Conservation (phyloP, 441 rosid species). For the Pelargonium myrrhifolium region DNA sequence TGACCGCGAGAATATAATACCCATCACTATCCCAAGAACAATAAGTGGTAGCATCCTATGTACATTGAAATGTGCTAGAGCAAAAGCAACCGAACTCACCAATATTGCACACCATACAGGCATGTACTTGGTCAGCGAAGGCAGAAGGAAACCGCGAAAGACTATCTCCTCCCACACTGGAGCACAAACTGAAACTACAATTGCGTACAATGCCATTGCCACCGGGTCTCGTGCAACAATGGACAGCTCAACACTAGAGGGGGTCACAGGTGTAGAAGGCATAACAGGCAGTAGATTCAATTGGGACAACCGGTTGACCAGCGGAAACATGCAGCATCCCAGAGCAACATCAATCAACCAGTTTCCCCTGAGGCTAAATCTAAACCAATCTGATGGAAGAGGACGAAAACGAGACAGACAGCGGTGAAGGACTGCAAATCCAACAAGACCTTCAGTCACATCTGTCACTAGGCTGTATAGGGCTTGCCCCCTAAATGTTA, state of each 20-base stretch:
- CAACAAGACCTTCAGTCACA: not conserved
- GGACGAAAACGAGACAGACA: too few relatives aligned
- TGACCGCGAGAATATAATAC: not conserved
- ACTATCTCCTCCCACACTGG: constrained; percentile 6
- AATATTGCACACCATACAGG: not conserved
- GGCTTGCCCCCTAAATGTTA: not conserved
- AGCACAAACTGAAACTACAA: not conserved
- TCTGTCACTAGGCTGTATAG: constrained; percentile 4
- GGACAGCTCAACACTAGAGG: not conserved
- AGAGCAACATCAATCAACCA: not conserved
- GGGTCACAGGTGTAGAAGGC: not conserved
- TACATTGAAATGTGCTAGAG: constrained; percentile 1
- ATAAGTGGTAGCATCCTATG: constrained; percentile 1
- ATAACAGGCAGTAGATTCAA: not conserved
- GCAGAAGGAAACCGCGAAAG: not conserved
- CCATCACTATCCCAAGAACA: not conserved
- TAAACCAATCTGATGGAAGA: too few relatives aligned
- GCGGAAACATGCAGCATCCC: too few relatives aligned
- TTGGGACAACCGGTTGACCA: too few relatives aligned
- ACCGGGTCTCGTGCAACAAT: constrained; percentile 5
- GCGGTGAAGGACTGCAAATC: not conserved
- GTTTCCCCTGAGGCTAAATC: not conserved
- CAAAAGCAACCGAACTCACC: constrained; percentile 1
- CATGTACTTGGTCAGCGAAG: constrained; percentile 1
- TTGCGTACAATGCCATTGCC: constrained; percentile 1